Evolutionary conservation across 1,284 basidiomycete species (phyloP).

Genomic region (Heliocybe sulcata): DNA sequence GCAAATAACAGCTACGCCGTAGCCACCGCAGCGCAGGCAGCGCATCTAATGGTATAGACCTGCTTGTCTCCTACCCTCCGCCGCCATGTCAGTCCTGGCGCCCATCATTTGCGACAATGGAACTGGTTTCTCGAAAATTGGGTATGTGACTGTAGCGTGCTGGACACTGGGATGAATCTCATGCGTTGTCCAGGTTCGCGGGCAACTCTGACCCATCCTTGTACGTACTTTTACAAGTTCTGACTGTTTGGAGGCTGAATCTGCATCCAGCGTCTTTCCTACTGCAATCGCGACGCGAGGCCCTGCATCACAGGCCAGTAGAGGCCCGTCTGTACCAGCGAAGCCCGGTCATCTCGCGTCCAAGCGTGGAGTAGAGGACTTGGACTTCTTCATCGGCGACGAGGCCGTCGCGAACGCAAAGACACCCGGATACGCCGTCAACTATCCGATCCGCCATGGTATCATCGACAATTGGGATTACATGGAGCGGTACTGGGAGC

Average conservation of each 20-base stretch:
- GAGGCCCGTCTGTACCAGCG: conserved; percentile 70
- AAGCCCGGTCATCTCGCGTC: conserved; percentile 93
- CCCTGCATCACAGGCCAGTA: conserved; percentile 52
- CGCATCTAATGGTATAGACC: too few relatives aligned
- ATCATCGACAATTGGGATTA: conserved; percentile 99
- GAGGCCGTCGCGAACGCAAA: conserved; percentile 95
- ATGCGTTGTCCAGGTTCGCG: conserved; percentile 65
- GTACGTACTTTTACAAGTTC: conserved; percentile 35
- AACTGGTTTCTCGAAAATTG: conserved; percentile 96
- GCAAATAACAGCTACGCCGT: conserved; percentile 5
- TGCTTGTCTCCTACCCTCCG: conserved; percentile 13
- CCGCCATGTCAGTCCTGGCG: conserved; percentile 75
- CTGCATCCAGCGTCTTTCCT: conserved; percentile 72
- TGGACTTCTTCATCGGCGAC: conserved; percentile 99
- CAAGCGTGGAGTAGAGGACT: conserved; percentile 97
- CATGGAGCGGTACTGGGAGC: conserved; percentile 99
- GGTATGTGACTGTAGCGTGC: conserved; percentile 44
- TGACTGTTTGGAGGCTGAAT: neutral
- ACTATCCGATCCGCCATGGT: conserved; percentile 97
- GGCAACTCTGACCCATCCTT: conserved; percentile 99
- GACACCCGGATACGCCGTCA: conserved; percentile 84
- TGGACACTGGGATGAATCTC: conserved; percentile 11
- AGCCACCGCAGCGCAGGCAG: too few relatives aligned
- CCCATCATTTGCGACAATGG: conserved; percentile 98
- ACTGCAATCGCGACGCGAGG: conserved; percentile 91